A percentile compares a stretch with the other conserved stretches of the same genome.
Evolutionary conservation across 768 basidiomycete species (phyloP).

Genomic region (Phallus indusiatus): DNA sequence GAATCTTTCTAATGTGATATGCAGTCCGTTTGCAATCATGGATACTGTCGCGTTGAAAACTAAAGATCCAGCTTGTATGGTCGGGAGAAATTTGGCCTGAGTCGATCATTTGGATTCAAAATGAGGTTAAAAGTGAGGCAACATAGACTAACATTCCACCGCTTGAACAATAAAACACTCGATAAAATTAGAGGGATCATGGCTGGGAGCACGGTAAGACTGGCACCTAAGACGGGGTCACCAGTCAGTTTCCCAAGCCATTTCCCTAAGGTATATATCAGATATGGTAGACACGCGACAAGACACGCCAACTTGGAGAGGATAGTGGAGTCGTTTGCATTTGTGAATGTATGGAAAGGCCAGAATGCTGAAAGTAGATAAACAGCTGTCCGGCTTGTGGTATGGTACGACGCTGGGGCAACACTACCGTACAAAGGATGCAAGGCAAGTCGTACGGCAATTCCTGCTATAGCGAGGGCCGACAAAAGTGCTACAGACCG

Average conservation of each 20-base stretch:
- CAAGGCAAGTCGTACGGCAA: slow-evolving; percentile 54
- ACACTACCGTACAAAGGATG: slow-evolving; percentile 59
- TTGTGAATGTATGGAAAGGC: slow-evolving; percentile 21
- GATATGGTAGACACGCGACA: slow-evolving; percentile 43
- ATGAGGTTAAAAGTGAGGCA: background rate
- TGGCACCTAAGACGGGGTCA: slow-evolving; percentile 47
- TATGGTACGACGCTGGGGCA: slow-evolving; percentile 43
- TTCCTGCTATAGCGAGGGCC: slow-evolving; percentile 46
- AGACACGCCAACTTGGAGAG: slow-evolving; percentile 32
- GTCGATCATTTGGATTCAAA: background rate
- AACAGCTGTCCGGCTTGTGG: slow-evolving; percentile 27
- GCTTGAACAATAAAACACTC: background rate
- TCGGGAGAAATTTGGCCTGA: background rate
- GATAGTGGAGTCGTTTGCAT: slow-evolving; percentile 30
- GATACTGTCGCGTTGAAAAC: background rate
- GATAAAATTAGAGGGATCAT: background rate
- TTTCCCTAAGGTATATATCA: slow-evolving; percentile 58
- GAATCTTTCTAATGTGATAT: background rate
- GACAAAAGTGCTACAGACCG: slow-evolving; percentile 20
- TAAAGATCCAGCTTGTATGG: background rate
- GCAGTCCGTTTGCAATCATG: background rate
- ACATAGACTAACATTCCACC: background rate
- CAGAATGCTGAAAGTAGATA: slow-evolving; percentile 27
- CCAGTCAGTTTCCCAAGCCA: slow-evolving; percentile 41
- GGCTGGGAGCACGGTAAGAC: slow-evolving; percentile 38